These are phyloP conservation scores for Trichosporon sp. DNA, from an alignment of 1,284 basidiomycete species.

Conservation along the genomic window DNA sequence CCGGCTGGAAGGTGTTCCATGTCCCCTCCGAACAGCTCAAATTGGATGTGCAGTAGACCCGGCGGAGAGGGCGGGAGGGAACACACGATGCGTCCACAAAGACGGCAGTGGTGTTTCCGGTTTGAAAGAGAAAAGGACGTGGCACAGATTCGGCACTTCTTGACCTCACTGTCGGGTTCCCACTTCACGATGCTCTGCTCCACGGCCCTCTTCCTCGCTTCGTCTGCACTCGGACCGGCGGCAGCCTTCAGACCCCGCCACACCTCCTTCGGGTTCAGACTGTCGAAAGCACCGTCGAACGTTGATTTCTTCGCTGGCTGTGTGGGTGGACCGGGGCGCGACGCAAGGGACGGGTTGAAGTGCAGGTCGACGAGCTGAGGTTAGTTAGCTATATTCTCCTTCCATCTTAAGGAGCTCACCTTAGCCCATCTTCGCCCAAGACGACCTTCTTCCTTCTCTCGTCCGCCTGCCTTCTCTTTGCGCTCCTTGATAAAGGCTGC, in stretches of 20 bases:
- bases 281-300: constrained; percentile 40
- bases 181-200: constrained; percentile 95
- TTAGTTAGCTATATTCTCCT: constrained; percentile 4
- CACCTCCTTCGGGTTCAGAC: constrained; percentile 51
- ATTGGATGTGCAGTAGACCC: constrained; percentile 56
- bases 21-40: constrained; percentile 47
- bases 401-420: constrained; percentile 38
- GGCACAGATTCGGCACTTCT: constrained; percentile 81
- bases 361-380: constrained; percentile 71
- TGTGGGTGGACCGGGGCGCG: neutral
- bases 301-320: constrained; percentile 12
- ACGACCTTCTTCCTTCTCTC: constrained; percentile 74
- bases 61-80: constrained; percentile 75
- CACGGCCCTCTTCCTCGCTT: constrained; percentile 61
- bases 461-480: constrained; percentile 63
- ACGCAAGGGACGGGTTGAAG: constrained; percentile 62
- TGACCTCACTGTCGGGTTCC: constrained; percentile 78
- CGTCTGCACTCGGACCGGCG: constrained; percentile 61
- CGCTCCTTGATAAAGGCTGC: constrained; percentile 73
- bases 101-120: constrained; percentile 93
- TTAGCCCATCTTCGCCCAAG: constrained; percentile 81
- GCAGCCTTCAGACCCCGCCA: constrained; percentile 63
- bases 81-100: constrained; percentile 91
- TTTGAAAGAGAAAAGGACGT: constrained; percentile 85
- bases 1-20: constrained; percentile 44